These are phyloP conservation scores for Capsella bursapastoris DNA, from an alignment of 345 rosid species.

Conservation along the genomic window DNA sequence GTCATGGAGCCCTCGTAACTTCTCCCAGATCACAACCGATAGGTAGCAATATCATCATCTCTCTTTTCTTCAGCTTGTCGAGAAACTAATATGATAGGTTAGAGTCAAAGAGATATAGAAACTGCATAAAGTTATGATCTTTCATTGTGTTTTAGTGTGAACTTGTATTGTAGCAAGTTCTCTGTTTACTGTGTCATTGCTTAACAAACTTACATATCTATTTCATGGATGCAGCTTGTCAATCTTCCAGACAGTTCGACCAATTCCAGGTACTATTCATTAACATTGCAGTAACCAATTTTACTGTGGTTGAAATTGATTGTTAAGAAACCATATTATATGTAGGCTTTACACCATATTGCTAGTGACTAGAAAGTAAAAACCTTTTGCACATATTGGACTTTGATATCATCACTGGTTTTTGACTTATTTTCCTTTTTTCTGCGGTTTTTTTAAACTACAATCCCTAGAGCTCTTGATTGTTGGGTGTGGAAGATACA, in stretches of 20 bases:
- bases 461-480: conserved; percentile 68
- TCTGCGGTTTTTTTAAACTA: neutral
- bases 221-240: conserved; percentile 61
- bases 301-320: neutral
- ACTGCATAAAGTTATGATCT: neutral
- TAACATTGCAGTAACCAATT: neutral
- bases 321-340: neutral
- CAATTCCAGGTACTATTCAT: conserved; percentile 70
- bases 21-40: conserved; percentile 73
- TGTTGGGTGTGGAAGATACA: conserved; percentile 75
- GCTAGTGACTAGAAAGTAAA: neutral
- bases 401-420: conserved; percentile 9
- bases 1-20: conserved; percentile 78
- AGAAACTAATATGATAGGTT: too few relatives aligned
- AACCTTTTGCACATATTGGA: conserved; percentile 17
- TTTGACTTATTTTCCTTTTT: conserved; percentile 1
- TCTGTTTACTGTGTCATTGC: neutral
- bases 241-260: conserved; percentile 68
- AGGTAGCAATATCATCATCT: conserved; percentile 47
- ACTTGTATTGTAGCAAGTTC: neutral
- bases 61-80: neutral
- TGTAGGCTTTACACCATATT: neutral
- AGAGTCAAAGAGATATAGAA: conserved; percentile 1
- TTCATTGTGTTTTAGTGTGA: neutral
- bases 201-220: conserved; percentile 2